Base-by-base conservation (phyloP, 2,329 filamentous ascomycete species). In the Intubia oerlemansii region DNA sequence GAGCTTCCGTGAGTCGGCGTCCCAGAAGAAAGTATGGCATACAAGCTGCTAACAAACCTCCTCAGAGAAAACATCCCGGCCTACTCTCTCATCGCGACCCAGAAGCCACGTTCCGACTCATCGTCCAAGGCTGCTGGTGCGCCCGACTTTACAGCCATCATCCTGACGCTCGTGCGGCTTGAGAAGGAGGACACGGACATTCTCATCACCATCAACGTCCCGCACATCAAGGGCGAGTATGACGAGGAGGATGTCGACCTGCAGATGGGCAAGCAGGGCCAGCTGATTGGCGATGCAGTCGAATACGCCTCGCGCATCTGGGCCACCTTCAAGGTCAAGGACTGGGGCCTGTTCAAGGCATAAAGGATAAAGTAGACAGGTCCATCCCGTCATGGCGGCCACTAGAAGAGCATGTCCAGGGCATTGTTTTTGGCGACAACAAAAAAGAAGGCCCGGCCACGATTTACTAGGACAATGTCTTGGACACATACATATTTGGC, bases 121-220 rank as follows among this genome's bases (percentile, higher is more conserved):
- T 45, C 46, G 30, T 44, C 26, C 5, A 7, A 18, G 10, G 26
- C 18, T 8, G 10, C 48, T 32, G 38, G 45, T 24, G 54, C 51
- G 14, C 62, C 53, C 25, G 62, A 71, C 43, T 77, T 77, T 48
- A 79, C 78, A 7, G 77, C 67, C 24, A 72, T 88, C 34, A 66
- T 84, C 38, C 59, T 91, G 38, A 67, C 80, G 11, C 57, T 93
- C 23, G 53, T 93, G 32, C 63, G 85, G 11, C 58, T 95, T 26
- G 73, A 73, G 49, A 62, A 66, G 41, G 62, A 82, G 44, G 59
- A 57, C 32, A 85, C 84, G 1, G 85, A 95, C 49, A 54, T 95
- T 22, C 55, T 92, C 26, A 68, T 92, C 36, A 78, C 78, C 23
- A 67, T 92, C 44, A 93, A 92, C 50, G 77, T 91, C 27, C 85